Percentiles rank a stretch among this genome's conserved stretches.
Conservation (phyloP, 768 basidiomycete species). For the Piloderma croceum region DNA sequence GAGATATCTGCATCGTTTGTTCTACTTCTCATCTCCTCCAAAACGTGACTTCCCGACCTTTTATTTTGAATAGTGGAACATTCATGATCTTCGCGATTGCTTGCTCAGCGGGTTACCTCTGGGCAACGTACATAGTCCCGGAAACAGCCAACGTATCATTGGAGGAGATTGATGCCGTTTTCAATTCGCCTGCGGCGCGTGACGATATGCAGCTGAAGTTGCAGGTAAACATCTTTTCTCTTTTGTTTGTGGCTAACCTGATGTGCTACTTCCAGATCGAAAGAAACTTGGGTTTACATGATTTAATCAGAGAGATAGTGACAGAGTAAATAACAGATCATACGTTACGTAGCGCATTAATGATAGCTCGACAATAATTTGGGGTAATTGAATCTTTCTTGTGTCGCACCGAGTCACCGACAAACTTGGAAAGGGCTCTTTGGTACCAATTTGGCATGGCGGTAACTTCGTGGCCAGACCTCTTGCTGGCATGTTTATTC, state of each 20-base stretch:
- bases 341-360: no score
- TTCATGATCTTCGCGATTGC: conserved; percentile 62
- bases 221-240: conserved; percentile 38
- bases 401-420: no score
- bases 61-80: conserved; percentile 42
- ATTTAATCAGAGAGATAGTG: conserved; percentile 37
- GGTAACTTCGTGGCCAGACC: no score
- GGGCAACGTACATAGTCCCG: conserved; percentile 64
- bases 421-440: no score
- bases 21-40: neutral
- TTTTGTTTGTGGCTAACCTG: neutral
- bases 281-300: conserved; percentile 45
- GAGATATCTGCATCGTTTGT: conserved; percentile 53
- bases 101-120: conserved; percentile 62
- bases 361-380: no score
- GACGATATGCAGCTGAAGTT: conserved; percentile 47
- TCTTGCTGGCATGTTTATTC: neutral
- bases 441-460: no score
- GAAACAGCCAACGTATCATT: conserved; percentile 74
- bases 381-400: no score
- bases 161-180: conserved; percentile 71
- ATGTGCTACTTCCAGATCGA: conserved; percentile 43
- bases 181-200: conserved; percentile 50
- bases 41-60: neutral
- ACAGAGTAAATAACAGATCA: no score